Percentiles rank a stretch among this genome's conserved stretches.
These are phyloP conservation scores for Hypoxylon sp. DNA, from an alignment of 2,329 filamentous ascomycete species.

Conservation along the genomic window DNA sequence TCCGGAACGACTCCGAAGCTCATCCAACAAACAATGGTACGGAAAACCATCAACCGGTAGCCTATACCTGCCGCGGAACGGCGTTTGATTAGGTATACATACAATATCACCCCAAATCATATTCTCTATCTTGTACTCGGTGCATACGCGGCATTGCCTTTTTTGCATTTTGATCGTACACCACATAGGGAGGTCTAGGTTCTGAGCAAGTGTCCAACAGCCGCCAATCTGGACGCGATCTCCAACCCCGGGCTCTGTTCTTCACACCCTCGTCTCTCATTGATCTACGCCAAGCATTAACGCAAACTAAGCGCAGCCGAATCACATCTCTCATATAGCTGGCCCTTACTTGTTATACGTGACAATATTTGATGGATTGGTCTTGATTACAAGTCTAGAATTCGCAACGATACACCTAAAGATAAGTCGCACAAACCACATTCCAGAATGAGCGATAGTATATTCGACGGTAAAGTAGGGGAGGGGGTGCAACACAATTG, in stretches of 20 bases:
- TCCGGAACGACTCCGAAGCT: constrained; percentile 8
- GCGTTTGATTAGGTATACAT: constrained; percentile 13
- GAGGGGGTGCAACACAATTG: constrained; percentile 8
- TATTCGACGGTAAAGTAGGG: constrained; percentile 14
- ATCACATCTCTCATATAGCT: constrained; percentile 37
- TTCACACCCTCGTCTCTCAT: constrained; percentile 36
- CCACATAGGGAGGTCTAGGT: constrained; percentile 11
- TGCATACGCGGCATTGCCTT: constrained; percentile 6
- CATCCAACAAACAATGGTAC: constrained; percentile 9
- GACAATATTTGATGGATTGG: constrained; percentile 29
- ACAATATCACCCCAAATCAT: constrained; percentile 13
- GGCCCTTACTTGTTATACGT: constrained; percentile 36
- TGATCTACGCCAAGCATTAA: constrained; percentile 44
- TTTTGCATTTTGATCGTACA: constrained; percentile 36
- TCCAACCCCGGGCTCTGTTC: constrained; percentile 34
- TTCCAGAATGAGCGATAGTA: constrained; percentile 37
- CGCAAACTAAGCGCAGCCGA: constrained; percentile 35
- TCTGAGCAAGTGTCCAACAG: constrained; percentile 10
- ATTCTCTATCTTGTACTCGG: constrained; percentile 12
- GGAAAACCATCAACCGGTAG: constrained; percentile 1
- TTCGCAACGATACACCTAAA: constrained; percentile 21
- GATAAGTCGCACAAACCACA: constrained; percentile 29
- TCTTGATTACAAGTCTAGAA: constrained; percentile 30
- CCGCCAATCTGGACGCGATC: constrained; percentile 34
- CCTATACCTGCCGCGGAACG: constrained; percentile 11